Evolutionary conservation across 2,329 filamentous ascomycete species (phyloP).

Genomic region (Blumeriella jaapii): DNA sequence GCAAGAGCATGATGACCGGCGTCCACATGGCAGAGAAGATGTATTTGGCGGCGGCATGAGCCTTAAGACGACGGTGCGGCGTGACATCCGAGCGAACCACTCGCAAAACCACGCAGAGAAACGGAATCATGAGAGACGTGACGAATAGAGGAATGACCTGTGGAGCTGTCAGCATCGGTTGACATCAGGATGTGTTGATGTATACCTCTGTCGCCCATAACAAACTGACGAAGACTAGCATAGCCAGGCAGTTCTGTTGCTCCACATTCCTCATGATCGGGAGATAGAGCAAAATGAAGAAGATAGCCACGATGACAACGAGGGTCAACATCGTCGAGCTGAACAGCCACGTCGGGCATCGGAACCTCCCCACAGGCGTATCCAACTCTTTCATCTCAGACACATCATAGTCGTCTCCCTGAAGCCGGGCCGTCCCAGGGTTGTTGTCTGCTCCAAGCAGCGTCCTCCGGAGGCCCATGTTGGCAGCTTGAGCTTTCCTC

Average conservation of each 20-base stretch:
- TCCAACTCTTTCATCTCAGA: constrained; percentile 53
- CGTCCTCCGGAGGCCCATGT: constrained; percentile 66
- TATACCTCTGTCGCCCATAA: constrained; percentile 90
- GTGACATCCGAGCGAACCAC: constrained; percentile 71
- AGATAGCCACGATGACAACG: constrained; percentile 57
- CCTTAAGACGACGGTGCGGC: constrained; percentile 58
- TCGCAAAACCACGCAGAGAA: constrained; percentile 75
- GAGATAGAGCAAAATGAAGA: constrained; percentile 59
- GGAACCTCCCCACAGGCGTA: constrained; percentile 71
- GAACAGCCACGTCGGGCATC: constrained; percentile 70
- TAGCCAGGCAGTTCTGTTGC: constrained; percentile 90
- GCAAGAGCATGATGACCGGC: constrained; percentile 93
- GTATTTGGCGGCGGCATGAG: constrained; percentile 69
- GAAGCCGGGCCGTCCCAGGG: constrained; percentile 56
- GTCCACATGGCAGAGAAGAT: constrained; percentile 98
- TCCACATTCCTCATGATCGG: constrained; percentile 80
- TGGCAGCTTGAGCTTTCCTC: constrained; percentile 85
- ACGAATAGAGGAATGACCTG: constrained; percentile 94
- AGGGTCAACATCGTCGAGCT: constrained; percentile 73
- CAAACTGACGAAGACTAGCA: constrained; percentile 86
- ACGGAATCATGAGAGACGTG: constrained; percentile 86
- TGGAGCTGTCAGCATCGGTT: constrained; percentile 10
- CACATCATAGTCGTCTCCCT: constrained; percentile 68
- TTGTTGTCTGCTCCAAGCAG: constrained; percentile 67
- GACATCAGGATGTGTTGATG: neutral